Percentiles rank a stretch among this genome's conserved stretches.
Conservation (phyloP, 2,329 filamentous ascomycete species). For the Pestalotiopsis sp. region DNA sequence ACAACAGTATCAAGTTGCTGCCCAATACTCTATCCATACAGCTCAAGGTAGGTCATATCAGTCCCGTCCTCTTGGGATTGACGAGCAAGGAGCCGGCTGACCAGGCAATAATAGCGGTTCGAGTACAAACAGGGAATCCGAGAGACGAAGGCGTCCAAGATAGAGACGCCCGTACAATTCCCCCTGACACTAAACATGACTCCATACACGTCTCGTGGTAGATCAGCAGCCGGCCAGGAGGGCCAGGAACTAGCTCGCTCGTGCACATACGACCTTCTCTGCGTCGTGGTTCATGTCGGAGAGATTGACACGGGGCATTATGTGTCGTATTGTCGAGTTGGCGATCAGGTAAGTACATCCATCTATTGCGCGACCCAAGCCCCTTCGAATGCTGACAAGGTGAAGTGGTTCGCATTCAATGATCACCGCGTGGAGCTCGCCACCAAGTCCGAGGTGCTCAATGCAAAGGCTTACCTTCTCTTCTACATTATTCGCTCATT, state of each 20-base stretch:
- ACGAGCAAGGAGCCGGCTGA: slow-evolving; percentile 2
- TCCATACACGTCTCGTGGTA: slow-evolving; percentile 77
- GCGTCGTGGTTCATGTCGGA: slow-evolving; percentile 90
- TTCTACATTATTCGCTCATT: slow-evolving; percentile 78
- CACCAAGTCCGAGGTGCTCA: slow-evolving; percentile 80
- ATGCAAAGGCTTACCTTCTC: slow-evolving; percentile 84
- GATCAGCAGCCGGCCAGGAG: slow-evolving; percentile 50
- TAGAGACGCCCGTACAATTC: slow-evolving; percentile 84
- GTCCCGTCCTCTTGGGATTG: not conserved
- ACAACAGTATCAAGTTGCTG: slow-evolving; percentile 80
- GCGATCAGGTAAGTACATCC: slow-evolving; percentile 60
- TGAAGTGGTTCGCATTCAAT: slow-evolving; percentile 91
- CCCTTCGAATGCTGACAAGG: slow-evolving; percentile 15
- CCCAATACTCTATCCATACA: slow-evolving; percentile 92
- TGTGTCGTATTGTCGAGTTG: slow-evolving; percentile 83
- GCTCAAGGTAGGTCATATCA: slow-evolving; percentile 69
- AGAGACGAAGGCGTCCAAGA: slow-evolving; percentile 77
- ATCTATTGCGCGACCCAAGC: not conserved
- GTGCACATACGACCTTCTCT: slow-evolving; percentile 84
- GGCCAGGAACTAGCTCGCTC: slow-evolving; percentile 60
- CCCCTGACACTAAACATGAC: slow-evolving; percentile 87
- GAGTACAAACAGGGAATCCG: slow-evolving; percentile 70
- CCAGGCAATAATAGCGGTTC: slow-evolving; percentile 53
- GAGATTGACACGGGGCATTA: slow-evolving; percentile 91
- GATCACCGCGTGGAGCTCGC: slow-evolving; percentile 90